A percentile compares a stretch with the other conserved stretches of the same genome.
Conservation (phyloP, 129 eudicot genomes). For the Lonicera japonica region DNA sequence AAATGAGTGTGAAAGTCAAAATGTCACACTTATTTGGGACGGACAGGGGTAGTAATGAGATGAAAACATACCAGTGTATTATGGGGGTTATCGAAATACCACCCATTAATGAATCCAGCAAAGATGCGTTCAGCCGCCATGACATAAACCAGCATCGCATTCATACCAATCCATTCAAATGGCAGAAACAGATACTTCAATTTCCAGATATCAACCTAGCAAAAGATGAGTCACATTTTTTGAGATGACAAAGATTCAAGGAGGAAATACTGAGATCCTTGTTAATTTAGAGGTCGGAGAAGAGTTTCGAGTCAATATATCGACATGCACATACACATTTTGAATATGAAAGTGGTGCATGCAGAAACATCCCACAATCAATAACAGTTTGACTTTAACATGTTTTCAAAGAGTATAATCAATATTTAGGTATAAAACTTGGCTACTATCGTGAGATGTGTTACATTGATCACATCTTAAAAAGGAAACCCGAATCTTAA, state of each 20-base stretch:
- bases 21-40: too few species aligned
- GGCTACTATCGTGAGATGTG: too few species aligned
- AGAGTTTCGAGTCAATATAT: too few species aligned
- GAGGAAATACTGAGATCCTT: neutral
- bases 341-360: too few species aligned
- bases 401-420: too few species aligned
- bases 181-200: conserved; percentile 47
- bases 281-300: too few species aligned
- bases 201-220: conserved; percentile 60
- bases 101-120: conserved; percentile 87
- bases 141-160: conserved; percentile 90
- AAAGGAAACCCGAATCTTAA: neutral
- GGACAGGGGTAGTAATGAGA: neutral
- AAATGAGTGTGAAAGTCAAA: too few species aligned
- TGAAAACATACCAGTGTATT: conserved; percentile 55
- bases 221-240: neutral
- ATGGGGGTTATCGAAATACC: conserved; percentile 68
- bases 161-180: conserved; percentile 90
- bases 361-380: too few species aligned
- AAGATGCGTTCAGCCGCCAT: conserved; percentile 95
- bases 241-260: neutral
- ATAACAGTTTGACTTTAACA: too few species aligned
- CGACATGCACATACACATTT: too few species aligned
- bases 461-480: too few species aligned
- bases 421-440: too few species aligned